Conservation (phyloP, 2,329 filamentous ascomycete genomes). For the Cladosporium sp. region DNA sequence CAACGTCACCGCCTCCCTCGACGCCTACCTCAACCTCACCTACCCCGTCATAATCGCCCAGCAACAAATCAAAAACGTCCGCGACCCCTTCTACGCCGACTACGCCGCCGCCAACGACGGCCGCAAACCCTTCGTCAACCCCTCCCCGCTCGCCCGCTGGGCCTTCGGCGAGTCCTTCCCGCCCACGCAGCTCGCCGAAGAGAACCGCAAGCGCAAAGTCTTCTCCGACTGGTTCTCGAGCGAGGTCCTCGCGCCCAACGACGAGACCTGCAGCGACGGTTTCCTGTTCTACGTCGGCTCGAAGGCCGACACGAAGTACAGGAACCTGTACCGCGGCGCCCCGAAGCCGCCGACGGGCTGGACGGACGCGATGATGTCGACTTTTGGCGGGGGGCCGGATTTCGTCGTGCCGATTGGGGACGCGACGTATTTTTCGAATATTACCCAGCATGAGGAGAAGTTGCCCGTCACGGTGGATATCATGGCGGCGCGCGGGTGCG, state of each 20-base stretch:
- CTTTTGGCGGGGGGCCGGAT: constrained; percentile 43
- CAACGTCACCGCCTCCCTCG: constrained; percentile 27
- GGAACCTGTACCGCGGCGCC: constrained; percentile 38
- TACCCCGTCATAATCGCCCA: constrained; percentile 44
- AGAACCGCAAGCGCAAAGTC: constrained; percentile 44
- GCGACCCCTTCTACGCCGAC: constrained; percentile 45
- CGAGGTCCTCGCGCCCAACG: constrained; percentile 38
- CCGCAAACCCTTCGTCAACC: constrained; percentile 45
- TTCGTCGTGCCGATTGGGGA: constrained; percentile 42
- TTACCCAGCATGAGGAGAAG: constrained; percentile 45
- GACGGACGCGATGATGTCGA: constrained; percentile 40
- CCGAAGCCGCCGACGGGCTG: constrained; percentile 49
- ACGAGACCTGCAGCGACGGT: constrained; percentile 43
- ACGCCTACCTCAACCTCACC: constrained; percentile 37
- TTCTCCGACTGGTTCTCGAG: constrained; percentile 45
- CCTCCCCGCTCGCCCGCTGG: constrained; percentile 44
- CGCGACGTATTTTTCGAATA: constrained; percentile 40
- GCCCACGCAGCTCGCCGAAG: constrained; percentile 35
- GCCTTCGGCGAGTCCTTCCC: constrained; percentile 39
- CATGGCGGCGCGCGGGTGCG: constrained; percentile 54
- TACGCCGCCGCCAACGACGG: constrained; percentile 43
- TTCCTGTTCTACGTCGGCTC: constrained; percentile 45
- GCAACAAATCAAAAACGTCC: constrained; percentile 41
- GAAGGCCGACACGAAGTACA: constrained; percentile 36
- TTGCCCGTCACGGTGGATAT: constrained; percentile 55